Base-by-base conservation (phyloP, 371 early-diverging fungal species). In the Phascolomyces articulosus region DNA sequence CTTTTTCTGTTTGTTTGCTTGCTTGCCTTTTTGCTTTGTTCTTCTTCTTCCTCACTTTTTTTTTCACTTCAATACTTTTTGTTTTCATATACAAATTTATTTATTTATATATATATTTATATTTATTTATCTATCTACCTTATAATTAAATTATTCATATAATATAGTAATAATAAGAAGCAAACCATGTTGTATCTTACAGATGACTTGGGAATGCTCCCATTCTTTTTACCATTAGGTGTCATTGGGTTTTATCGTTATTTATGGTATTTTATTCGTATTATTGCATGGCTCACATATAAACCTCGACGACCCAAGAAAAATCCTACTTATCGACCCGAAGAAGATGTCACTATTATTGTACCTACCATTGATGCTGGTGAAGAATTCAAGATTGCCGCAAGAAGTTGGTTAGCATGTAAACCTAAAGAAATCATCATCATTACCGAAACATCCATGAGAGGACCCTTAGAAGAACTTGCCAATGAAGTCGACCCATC, bases 281-380 rank as follows among this genome's bases (percentile, higher is more conserved):
- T 86, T 8, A 55, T 80, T 40, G 85, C 85, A 47, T 85, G 75
- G 74, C 65, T 71, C 47, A 71, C 79, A 9, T 85, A 85, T 63
- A 70, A 72, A 18, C 85, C 85, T 0, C 74, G 78, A 56, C 68
- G 68, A 59, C 85, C 85, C 55, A 81, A 74, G 56, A 24, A 60
- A 21, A 81, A 79, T 49, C 85, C 85, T 2, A 85, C 82, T 18
- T 85, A 85, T 67, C 56, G 62, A 21, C 41, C 85, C 24, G 72
- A 76, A 31, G 69, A 74, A 60, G 89, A 90, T 60, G 90, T 88
- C 27, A 90, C 90, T 24, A 88, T 90, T 64, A 67, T 88, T 40
- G 89, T 90, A 10, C 88, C 89, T 8, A 90, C 90, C 44, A 90
- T 90, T 64, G 90, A 90, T 68, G 87, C 89, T 7, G 89, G 90